Percentiles rank a stretch among this genome's conserved stretches.
phyloP scores from a whole-genome alignment of 805 yeast species.

The Starmera caribaea region DNA sequence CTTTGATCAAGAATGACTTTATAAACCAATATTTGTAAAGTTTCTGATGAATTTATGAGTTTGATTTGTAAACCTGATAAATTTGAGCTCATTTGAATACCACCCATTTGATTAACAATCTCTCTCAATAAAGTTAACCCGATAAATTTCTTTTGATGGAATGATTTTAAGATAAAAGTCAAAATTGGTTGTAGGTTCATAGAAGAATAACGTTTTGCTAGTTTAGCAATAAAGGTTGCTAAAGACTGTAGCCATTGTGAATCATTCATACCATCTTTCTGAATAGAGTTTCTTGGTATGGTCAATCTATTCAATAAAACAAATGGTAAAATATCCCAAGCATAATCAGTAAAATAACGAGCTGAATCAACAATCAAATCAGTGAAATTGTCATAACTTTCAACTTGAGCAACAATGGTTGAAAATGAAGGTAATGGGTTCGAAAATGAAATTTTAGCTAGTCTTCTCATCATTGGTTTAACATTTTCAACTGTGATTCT shows the following conservation, averaged over 20 bases:
- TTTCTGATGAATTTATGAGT: conserved; percentile 52
- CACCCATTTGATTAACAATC: conserved; percentile 64
- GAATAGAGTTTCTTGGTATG: conserved; percentile 55
- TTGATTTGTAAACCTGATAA: conserved; percentile 56
- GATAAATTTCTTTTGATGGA: conserved; percentile 49
- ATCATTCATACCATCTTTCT: conserved; percentile 72
- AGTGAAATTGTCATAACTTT: conserved; percentile 83
- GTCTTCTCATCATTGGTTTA: conserved; percentile 55
- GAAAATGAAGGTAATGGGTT: conserved; percentile 75
- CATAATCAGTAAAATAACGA: conserved; percentile 59
- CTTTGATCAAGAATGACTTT: conserved; percentile 44
- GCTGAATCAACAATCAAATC: conserved; percentile 74
- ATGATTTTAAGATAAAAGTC: conserved; percentile 47
- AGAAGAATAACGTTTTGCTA: conserved; percentile 41
- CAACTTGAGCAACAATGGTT: conserved; percentile 71
- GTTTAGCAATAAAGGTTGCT: conserved; percentile 66
- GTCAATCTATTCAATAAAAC: conserved; percentile 66
- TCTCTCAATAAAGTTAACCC: conserved; percentile 61
- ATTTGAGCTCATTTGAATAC: conserved; percentile 61
- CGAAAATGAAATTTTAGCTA: conserved; percentile 61
- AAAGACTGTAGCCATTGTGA: conserved; percentile 81
- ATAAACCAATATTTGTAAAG: conserved; percentile 47
- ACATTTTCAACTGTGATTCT: conserved; percentile 77
- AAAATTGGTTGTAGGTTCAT: conserved; percentile 60
- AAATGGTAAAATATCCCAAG: conserved; percentile 79